Conservation (phyloP, 177 flowering plant genomes). For the Vitis hybrid region DNA sequence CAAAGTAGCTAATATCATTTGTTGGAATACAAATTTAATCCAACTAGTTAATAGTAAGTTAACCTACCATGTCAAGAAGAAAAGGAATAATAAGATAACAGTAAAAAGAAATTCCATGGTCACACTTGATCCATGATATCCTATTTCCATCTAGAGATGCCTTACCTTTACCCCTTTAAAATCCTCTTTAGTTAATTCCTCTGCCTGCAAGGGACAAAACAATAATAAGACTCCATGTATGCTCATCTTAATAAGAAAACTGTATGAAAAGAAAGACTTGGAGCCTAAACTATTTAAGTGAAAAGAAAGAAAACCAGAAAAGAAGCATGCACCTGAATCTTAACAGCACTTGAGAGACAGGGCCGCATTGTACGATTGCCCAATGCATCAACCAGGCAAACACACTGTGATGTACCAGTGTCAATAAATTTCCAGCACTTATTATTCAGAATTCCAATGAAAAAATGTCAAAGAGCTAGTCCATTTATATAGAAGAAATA, state of each 20-base stretch:
- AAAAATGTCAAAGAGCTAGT: background rate
- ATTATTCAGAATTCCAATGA: background rate
- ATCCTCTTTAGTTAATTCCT: constrained; percentile 65
- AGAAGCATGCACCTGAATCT: constrained; percentile 63
- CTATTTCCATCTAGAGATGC: background rate
- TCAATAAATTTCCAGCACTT: constrained; percentile 2
- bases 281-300: background rate
- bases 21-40: background rate
- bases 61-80: background rate
- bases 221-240: background rate
- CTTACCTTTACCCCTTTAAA: constrained; percentile 84
- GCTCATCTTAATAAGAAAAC: background rate
- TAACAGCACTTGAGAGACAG: constrained; percentile 77
- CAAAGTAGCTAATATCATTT: background rate
- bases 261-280: no score
- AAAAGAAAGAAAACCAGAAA: background rate
- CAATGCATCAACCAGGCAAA: constrained; percentile 83
- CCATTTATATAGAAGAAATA: background rate
- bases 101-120: background rate
- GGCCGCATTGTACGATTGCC: constrained; percentile 98
- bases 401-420: constrained; percentile 52
- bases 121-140: background rate
- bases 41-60: background rate
- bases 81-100: background rate
- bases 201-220: constrained; percentile 45